These are phyloP conservation scores for Paecilomyces variotii DNA, from an alignment of 2,329 filamentous ascomycete species.

Conservation along the genomic window DNA sequence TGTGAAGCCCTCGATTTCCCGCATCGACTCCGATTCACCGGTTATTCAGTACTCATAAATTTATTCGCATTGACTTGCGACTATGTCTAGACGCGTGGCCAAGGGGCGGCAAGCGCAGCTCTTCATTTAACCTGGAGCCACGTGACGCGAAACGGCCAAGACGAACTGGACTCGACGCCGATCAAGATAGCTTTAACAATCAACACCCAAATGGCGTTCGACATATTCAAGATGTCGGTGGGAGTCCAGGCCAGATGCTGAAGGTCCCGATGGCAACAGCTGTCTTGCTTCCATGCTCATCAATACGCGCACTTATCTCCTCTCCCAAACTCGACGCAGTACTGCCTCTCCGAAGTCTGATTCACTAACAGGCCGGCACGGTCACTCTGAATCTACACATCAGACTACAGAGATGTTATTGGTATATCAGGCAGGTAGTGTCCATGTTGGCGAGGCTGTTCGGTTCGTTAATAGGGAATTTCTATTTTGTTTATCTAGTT, in stretches of 20 bases:
- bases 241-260: neutral
- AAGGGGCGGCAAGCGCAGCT: no score
- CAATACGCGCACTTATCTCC: slow-evolving; percentile 34
- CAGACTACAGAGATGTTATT: slow-evolving; percentile 61
- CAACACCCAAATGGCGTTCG: neutral
- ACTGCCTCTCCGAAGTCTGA: slow-evolving; percentile 17
- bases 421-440: slow-evolving; percentile 79
- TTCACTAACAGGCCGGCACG: slow-evolving; percentile 28
- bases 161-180: no score
- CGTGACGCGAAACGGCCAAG: no score
- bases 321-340: slow-evolving; percentile 26
- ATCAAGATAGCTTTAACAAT: neutral
- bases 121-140: no score
- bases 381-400: slow-evolving; percentile 13
- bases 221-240: neutral
- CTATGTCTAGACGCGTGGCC: no score
- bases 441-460: slow-evolving; percentile 91
- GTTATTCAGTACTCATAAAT: no score
- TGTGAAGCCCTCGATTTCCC: no score
- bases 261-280: slow-evolving; percentile 13
- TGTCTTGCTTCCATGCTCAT: slow-evolving; percentile 31
- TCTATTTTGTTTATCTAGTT: neutral
- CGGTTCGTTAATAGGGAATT: slow-evolving; percentile 48
- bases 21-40: no score
- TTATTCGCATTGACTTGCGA: no score